A percentile compares a stretch with the other conserved stretches of the same genome.
Conservation (phyloP, 441 rosid species). For the California macrophylla region DNA sequence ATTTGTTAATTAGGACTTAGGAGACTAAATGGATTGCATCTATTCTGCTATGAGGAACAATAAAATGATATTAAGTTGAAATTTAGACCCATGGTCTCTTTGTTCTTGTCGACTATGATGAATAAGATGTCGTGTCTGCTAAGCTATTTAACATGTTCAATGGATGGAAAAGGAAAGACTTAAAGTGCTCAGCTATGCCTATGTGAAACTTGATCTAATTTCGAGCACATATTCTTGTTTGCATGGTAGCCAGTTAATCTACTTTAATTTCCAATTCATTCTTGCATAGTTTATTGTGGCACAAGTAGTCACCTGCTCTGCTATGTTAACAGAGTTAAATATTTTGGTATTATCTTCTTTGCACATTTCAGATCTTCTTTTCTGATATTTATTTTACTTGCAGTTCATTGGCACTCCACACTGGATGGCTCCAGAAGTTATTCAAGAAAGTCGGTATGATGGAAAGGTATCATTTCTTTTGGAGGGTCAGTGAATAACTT, state of each 20-base stretch:
- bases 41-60: background rate
- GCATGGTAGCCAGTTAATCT: background rate
- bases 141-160: background rate
- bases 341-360: slow-evolving; percentile 3
- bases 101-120: background rate
- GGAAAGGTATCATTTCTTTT: slow-evolving; percentile 65
- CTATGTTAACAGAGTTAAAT: background rate
- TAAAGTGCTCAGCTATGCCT: background rate
- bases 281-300: background rate
- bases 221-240: slow-evolving; percentile 1
- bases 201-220: background rate
- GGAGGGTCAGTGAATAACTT: slow-evolving; percentile 10
- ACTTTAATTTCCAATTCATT: background rate
- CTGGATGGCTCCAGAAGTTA: slow-evolving; percentile 99
- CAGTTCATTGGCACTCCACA: slow-evolving; percentile 99
- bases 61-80: background rate
- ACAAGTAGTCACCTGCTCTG: background rate
- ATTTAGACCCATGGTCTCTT: background rate
- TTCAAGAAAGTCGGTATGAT: slow-evolving; percentile 97
- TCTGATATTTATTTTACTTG: slow-evolving; percentile 18
- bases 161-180: background rate
- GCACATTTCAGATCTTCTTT: background rate
- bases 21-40: background rate
- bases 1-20: background rate
- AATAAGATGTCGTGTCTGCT: background rate